Evolutionary conservation across 768 basidiomycete genomes (phyloP).

Genomic region (Galerina sulciceps): DNA sequence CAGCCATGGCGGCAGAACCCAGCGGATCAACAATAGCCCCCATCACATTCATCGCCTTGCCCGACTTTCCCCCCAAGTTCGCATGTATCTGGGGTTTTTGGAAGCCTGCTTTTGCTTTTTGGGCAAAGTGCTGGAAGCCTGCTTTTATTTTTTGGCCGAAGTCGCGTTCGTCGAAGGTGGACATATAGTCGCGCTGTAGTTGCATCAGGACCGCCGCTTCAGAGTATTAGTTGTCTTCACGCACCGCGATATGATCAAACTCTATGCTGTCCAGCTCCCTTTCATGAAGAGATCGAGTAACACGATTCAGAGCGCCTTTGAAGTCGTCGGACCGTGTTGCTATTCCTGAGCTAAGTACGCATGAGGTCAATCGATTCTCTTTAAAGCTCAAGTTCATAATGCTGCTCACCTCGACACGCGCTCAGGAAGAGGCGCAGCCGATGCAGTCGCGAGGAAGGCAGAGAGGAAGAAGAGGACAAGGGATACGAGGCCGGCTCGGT

Average conservation of each 20-base stretch:
- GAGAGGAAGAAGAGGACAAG: neutral
- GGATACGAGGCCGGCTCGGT: neutral
- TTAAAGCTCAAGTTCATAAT: neutral
- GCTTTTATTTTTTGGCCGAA: neutral
- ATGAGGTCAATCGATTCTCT: neutral
- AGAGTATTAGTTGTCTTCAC: too few relatives aligned
- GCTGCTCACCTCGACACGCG: neutral
- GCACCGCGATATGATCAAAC: neutral
- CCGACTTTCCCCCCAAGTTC: slow-evolving; percentile 4
- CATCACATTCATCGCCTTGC: slow-evolving; percentile 6
- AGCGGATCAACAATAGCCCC: neutral
- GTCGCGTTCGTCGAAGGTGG: neutral
- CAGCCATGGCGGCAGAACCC: too few relatives aligned
- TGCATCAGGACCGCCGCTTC: too few relatives aligned
- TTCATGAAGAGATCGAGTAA: neutral
- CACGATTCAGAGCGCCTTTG: too few relatives aligned
- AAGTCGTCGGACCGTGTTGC: neutral
- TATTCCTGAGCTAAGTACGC: neutral
- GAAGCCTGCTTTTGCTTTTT: neutral
- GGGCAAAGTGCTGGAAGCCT: neutral
- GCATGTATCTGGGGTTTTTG: slow-evolving; percentile 12
- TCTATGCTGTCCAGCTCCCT: neutral
- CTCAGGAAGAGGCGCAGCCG: neutral
- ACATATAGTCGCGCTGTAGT: neutral
- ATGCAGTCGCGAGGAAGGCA: neutral